These are phyloP conservation scores for Ophiostoma himal-ulmi DNA, from an alignment of 2,329 filamentous ascomycete genomes.

Conservation along the genomic window DNA sequence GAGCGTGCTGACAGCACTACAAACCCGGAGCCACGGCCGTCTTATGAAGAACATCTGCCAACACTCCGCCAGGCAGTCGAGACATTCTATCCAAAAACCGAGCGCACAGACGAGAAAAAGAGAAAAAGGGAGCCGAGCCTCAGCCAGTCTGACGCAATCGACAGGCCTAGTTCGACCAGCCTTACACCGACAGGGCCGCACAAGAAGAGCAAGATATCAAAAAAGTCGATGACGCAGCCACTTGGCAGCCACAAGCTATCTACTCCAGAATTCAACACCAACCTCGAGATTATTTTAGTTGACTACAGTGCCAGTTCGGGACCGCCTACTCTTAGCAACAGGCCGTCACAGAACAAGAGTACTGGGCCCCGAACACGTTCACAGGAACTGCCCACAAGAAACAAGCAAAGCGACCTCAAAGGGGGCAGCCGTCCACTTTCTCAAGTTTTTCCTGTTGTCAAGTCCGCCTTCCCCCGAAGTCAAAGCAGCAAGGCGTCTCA, in stretches of 20 bases:
- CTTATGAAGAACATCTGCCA: conserved; percentile 52
- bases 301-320: background rate
- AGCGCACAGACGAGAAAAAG: conserved; percentile 17
- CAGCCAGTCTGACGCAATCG: background rate
- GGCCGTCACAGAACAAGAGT: conserved; percentile 14
- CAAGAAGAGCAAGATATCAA: background rate
- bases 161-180: background rate
- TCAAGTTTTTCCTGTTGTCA: conserved; percentile 23
- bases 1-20: conserved; percentile 37
- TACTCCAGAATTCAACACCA: conserved; percentile 22
- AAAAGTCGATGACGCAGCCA: background rate
- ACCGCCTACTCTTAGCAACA: conserved; percentile 11
- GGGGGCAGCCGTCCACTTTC: conserved; percentile 19
- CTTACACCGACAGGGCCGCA: background rate
- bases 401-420: background rate
- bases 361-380: background rate
- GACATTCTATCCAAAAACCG: conserved; percentile 64
- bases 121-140: background rate
- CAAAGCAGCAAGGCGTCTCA: background rate
- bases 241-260: background rate
- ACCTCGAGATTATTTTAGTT: conserved; percentile 15
- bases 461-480: conserved; percentile 19
- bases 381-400: conserved; percentile 18
- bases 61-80: conserved; percentile 79
- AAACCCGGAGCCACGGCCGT: background rate